phyloP scores from a whole-genome alignment of 768 basidiomycete genomes.

The Phanerochaete sordida region DNA sequence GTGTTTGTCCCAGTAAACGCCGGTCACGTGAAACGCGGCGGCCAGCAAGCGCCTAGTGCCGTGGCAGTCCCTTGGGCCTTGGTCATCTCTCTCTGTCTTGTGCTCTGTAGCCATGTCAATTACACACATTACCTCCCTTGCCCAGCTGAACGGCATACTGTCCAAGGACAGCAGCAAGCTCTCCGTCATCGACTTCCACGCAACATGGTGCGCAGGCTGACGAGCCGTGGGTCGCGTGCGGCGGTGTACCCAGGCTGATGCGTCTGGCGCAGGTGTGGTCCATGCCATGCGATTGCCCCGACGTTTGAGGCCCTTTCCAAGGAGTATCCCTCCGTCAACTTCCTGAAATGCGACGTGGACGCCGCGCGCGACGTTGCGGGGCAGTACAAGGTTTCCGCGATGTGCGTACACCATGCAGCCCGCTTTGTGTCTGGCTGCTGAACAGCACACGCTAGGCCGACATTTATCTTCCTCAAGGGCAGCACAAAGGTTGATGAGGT shows the following conservation, averaged over 20 bases:
- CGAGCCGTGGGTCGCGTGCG: neutral
- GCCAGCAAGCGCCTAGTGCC: slow-evolving; percentile 1
- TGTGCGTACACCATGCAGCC: slow-evolving; percentile 41
- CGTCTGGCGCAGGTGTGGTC: slow-evolving; percentile 63
- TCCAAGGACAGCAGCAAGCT: slow-evolving; percentile 58
- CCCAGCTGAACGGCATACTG: slow-evolving; percentile 58
- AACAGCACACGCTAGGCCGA: slow-evolving; percentile 53
- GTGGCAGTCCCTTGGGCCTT: neutral
- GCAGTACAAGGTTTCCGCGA: slow-evolving; percentile 62
- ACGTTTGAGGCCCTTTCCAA: slow-evolving; percentile 66
- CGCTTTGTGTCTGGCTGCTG: neutral
- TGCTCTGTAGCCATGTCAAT: slow-evolving; percentile 43
- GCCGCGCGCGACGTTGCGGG: slow-evolving; percentile 64
- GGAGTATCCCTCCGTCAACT: slow-evolving; percentile 68
- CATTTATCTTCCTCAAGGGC: slow-evolving; percentile 76
- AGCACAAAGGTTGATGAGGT: slow-evolving; percentile 65
- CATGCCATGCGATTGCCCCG: slow-evolving; percentile 82
- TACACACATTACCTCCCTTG: slow-evolving; percentile 56
- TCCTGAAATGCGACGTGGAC: slow-evolving; percentile 83
- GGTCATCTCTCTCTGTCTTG: neutral
- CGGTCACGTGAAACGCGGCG: slow-evolving; percentile 10
- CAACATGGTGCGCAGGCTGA: slow-evolving; percentile 57
- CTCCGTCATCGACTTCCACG: slow-evolving; percentile 84
- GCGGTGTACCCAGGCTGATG: slow-evolving; percentile 10
- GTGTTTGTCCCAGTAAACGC: slow-evolving; percentile 14